Evolutionary conservation across 2,329 filamentous ascomycete genomes (phyloP), one percentile per base, ranked within the genome.

Genomic region (Endothia cerciana): DNA sequence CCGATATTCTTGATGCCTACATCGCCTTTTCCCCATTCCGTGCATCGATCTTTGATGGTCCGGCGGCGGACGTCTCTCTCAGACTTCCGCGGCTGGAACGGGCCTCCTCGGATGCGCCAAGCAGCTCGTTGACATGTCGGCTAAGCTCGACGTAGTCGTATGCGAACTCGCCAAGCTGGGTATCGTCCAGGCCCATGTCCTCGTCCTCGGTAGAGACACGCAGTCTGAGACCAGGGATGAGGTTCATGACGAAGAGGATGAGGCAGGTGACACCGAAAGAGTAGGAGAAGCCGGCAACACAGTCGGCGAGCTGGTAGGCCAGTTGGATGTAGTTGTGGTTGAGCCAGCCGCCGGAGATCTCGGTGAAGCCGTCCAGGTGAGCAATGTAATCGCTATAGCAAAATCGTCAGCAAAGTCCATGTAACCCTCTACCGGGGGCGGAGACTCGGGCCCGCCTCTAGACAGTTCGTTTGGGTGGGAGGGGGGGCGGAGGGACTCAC

Each of bases 111-210:
- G 45, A 30, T 19, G 59, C 49, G 10, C 65, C 63, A 3, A 71
- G 55, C n/a, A 70, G 68, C 45, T 79, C 82, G 67, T 77, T 79
- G 64, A 93, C 87, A 72, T 94, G 90, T 64, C 85, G 82, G 49
- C 81, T 82, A 58, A 87, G 74, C 85, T 93, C 91, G 72, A 93
- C 91, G 76, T 93, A 93, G 76, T 93, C 91, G 81, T 93, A 93
- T 36, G 91, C 91, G 73, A 93, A 93, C 79, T 94, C 91, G 77
- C 91, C 91, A 61, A 93, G 88, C 80, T 93, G 89, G 75, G 87
- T 85, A 73, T 93, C 90, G 73, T 93, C 91, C 38, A 88, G 79
- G 60, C 90, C 90, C 30, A 90, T 80, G 62, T 91, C 84, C 78
- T 92, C 90, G 61, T 90, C 88, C 72, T 89, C 88, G 70, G 87